phyloP scores from a whole-genome alignment of 768 basidiomycete genomes.

The Thelephora ganbajun region DNA sequence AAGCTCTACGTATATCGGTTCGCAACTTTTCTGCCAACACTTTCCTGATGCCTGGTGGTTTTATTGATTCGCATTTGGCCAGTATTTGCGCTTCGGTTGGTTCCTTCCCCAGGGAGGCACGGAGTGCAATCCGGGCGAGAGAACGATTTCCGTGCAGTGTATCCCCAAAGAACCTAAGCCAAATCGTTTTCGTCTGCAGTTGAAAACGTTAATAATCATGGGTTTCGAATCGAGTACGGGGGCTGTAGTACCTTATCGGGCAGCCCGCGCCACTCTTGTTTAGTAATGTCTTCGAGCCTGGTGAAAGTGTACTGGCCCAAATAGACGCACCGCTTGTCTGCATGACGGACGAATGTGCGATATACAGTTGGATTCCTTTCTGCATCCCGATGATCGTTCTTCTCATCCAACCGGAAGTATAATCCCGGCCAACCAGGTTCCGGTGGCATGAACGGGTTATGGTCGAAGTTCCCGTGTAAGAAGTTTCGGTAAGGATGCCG shows the following conservation, averaged over 20 bases:
- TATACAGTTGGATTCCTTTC: background rate
- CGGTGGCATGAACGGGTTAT: background rate
- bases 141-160: too few relatives aligned
- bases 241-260: background rate
- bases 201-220: too few relatives aligned
- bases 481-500: background rate
- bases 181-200: too few relatives aligned
- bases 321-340: background rate
- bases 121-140: too few relatives aligned
- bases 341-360: background rate
- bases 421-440: background rate
- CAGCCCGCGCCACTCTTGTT: background rate
- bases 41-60: too few relatives aligned
- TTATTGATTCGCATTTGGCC: too few relatives aligned
- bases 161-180: too few relatives aligned
- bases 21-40: too few relatives aligned
- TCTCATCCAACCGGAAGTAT: background rate
- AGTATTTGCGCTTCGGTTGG: too few relatives aligned
- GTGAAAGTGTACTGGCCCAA: background rate
- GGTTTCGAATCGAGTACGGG: too few relatives aligned
- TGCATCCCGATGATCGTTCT: background rate
- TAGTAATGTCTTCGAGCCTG: background rate
- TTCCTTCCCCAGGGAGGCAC: too few relatives aligned
- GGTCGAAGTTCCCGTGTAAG: background rate
- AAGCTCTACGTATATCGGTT: too few relatives aligned